phyloP scores from a whole-genome alignment of 108 stramenopile genomes.

The Aurantiochytrium sp. region DNA sequence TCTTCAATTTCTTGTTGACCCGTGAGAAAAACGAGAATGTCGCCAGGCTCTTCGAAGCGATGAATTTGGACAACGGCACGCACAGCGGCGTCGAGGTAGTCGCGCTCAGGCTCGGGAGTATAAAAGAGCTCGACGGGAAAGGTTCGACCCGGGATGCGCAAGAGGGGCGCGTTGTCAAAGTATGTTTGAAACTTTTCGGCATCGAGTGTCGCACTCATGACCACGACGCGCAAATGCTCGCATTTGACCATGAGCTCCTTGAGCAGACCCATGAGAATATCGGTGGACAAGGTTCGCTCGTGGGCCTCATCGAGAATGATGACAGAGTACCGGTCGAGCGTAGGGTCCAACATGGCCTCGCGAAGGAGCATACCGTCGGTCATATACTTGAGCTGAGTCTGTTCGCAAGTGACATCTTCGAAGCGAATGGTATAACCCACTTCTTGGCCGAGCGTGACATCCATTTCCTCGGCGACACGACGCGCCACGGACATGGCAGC shows the following conservation, averaged over 20 bases:
- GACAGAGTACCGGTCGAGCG: constrained; percentile 73
- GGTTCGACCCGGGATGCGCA: constrained; percentile 93
- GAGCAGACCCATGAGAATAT: constrained; percentile 94
- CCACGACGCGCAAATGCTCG: constrained; percentile 84
- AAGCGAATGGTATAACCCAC: constrained; percentile 99
- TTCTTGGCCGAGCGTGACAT: constrained; percentile 81
- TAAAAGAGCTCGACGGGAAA: constrained; percentile 95
- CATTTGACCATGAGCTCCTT: constrained; percentile 84
- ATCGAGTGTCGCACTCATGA: constrained; percentile 97
- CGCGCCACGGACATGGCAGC: constrained; percentile 92
- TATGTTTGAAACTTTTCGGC: constrained; percentile 73
- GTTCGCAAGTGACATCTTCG: constrained; percentile 72
- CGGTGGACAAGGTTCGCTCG: constrained; percentile 93
- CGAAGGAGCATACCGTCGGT: constrained; percentile 58
- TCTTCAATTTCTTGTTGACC: constrained; percentile 98
- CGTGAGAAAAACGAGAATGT: constrained; percentile 94
- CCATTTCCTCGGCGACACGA: constrained; percentile 98
- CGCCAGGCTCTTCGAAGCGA: constrained; percentile 91
- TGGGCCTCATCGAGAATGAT: constrained; percentile 97
- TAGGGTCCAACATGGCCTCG: constrained; percentile 92
- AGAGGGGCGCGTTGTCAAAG: constrained; percentile 40
- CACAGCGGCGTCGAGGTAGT: constrained; percentile 95
- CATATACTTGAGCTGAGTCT: constrained; percentile 67
- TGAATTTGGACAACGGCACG: constrained; percentile 93
- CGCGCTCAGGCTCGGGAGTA: constrained; percentile 89